Conservation (phyloP, 1,284 basidiomycete genomes). For the Leccinum fallax region DNA sequence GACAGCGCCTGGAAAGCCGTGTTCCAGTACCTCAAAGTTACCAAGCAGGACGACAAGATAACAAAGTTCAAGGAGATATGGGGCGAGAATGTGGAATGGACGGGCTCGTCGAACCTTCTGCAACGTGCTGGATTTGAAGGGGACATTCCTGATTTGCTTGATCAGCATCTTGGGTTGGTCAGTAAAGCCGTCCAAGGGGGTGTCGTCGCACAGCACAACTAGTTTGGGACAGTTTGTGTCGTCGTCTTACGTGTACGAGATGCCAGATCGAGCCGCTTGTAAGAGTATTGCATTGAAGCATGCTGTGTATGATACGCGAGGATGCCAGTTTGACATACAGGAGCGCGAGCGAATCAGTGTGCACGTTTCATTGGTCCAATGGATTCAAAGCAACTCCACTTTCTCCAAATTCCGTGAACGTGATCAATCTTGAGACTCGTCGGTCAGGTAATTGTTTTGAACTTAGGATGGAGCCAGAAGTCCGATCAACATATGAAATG, state of each 20-base stretch:
- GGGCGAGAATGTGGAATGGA: constrained; percentile 20
- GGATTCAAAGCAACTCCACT: too few relatives aligned
- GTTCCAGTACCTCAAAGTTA: constrained; percentile 14
- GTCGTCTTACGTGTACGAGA: too few relatives aligned
- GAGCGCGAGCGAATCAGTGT: too few relatives aligned
- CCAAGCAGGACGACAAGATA: constrained; percentile 1
- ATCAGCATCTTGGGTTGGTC: constrained; percentile 2
- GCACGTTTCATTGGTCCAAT: too few relatives aligned
- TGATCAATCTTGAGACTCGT: background rate
- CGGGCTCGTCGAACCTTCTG: background rate
- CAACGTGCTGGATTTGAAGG: background rate
- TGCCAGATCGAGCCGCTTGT: background rate
- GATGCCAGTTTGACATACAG: too few relatives aligned
- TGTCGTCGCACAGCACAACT: background rate
- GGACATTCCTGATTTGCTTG: background rate
- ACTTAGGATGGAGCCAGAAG: background rate
- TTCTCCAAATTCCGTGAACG: too few relatives aligned
- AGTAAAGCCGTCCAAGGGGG: background rate
- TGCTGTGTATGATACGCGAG: background rate
- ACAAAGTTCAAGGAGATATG: constrained; percentile 12
- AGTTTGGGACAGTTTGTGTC: background rate
- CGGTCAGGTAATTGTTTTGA: background rate
- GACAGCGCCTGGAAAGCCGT: constrained; percentile 23
- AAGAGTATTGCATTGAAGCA: background rate
- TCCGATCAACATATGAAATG: background rate